These are phyloP conservation scores for Phycomyces nitens DNA, from an alignment of 192 early-diverging fungal species.

Conservation along the genomic window DNA sequence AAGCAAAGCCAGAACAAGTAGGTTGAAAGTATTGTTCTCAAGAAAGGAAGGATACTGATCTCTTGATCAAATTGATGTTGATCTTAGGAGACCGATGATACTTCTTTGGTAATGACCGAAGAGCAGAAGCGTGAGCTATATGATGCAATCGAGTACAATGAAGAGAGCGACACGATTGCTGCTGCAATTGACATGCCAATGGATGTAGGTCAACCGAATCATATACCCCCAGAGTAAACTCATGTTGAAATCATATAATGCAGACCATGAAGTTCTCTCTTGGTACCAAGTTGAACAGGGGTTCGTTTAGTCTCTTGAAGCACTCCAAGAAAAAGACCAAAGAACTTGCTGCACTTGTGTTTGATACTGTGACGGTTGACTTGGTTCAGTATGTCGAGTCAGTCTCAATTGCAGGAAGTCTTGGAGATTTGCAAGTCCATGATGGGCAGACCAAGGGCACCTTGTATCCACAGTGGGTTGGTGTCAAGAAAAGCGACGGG, in stretches of 20 bases:
- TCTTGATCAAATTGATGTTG: neutral
- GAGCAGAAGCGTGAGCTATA: constrained; percentile 78
- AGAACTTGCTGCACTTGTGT: constrained; percentile 53
- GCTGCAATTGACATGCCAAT: constrained; percentile 54
- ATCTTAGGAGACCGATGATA: constrained; percentile 3
- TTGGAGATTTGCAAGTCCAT: constrained; percentile 60
- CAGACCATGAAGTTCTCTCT: constrained; percentile 60
- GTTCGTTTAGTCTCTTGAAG: constrained; percentile 74
- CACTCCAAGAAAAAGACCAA: constrained; percentile 35
- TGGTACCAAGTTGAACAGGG: constrained; percentile 62
- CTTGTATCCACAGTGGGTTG: constrained; percentile 50
- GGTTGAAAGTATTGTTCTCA: no score
- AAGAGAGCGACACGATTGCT: constrained; percentile 52
- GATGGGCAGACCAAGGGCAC: constrained; percentile 61
- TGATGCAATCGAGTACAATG: constrained; percentile 80
- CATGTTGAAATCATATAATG: neutral
- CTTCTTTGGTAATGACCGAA: constrained; percentile 46
- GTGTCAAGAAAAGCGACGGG: constrained; percentile 38
- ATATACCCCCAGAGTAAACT: neutral
- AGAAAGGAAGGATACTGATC: no score
- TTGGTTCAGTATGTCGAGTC: constrained; percentile 53
- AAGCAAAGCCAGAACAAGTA: neutral
- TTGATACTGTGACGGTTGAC: constrained; percentile 57
- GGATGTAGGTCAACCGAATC: constrained; percentile 44
- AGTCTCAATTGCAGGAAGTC: constrained; percentile 47